Evolutionary conservation across 768 basidiomycete species (phyloP).

Genomic region (Sarcomyxa edulis): DNA sequence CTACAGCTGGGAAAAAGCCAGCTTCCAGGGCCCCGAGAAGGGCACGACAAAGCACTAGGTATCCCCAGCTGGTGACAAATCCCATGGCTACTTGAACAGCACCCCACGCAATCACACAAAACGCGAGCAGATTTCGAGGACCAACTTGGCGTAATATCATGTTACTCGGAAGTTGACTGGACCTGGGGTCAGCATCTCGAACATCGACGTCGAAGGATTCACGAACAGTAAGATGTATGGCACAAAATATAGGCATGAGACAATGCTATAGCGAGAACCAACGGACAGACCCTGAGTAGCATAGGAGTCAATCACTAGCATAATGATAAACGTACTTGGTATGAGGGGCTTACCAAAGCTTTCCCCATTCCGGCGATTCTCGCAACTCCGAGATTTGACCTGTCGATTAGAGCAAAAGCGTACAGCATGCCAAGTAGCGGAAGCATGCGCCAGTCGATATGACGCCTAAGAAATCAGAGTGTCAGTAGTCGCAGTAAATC

Average conservation of each 20-base stretch:
- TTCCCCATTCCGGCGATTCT: constrained; percentile 35
- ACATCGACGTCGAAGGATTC: background rate
- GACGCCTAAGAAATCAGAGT: no score
- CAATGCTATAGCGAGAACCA: constrained; percentile 39
- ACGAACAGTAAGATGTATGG: constrained; percentile 44
- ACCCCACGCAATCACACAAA: constrained; percentile 41
- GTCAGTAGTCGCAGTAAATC: no score
- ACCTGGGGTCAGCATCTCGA: background rate
- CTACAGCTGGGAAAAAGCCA: constrained; percentile 44
- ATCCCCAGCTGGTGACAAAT: constrained; percentile 37
- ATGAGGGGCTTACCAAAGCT: constrained; percentile 25
- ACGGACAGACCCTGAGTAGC: constrained; percentile 26
- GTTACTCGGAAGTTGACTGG: constrained; percentile 41
- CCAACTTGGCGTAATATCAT: constrained; percentile 36
- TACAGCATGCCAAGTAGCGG: constrained; percentile 34
- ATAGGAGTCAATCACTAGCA: constrained; percentile 1
- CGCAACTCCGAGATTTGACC: constrained; percentile 36
- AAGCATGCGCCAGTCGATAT: constrained; percentile 32
- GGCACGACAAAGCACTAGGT: constrained; percentile 32
- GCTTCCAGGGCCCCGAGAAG: constrained; percentile 43
- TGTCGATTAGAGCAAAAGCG: constrained; percentile 34
- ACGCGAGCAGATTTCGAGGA: constrained; percentile 33
- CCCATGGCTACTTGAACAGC: constrained; percentile 40
- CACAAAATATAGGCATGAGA: constrained; percentile 39
- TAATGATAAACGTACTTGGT: constrained; percentile 1